Evolutionary conservation across 371 early-diverging fungal genomes (phyloP).

Genomic region (Batkoa obscura): DNA sequence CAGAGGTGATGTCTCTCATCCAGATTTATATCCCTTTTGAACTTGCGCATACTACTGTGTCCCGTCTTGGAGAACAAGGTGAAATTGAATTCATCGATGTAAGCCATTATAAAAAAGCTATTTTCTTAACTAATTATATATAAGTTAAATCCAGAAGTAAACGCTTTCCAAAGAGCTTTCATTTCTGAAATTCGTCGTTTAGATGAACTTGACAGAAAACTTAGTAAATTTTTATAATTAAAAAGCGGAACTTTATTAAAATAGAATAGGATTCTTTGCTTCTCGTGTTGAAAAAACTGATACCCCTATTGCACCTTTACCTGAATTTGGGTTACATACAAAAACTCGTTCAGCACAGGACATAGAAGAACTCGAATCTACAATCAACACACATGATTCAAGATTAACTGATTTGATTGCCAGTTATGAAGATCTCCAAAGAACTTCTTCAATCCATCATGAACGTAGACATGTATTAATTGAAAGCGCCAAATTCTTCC

Average conservation of each 20-base stretch:
- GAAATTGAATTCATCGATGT: conserved; percentile 89
- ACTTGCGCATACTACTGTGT: conserved; percentile 78
- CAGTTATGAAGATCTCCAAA: conserved; percentile 68
- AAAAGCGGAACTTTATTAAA: neutral
- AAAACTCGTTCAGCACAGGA: conserved; percentile 75
- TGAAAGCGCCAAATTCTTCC: conserved; percentile 69
- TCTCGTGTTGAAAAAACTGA: conserved; percentile 62
- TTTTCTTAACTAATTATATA: neutral
- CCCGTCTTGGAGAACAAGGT: conserved; percentile 90
- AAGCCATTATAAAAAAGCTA: conserved; percentile 8
- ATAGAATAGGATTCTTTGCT: conserved; percentile 46
- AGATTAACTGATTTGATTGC: conserved; percentile 72
- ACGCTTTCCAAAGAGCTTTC: conserved; percentile 94
- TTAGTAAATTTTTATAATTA: conserved; percentile 35
- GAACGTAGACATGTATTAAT: conserved; percentile 78
- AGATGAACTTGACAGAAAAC: conserved; percentile 85
- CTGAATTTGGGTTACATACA: conserved; percentile 25
- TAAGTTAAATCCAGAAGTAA: conserved; percentile 78
- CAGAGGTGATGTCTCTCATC: conserved; percentile 92
- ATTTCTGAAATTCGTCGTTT: conserved; percentile 76
- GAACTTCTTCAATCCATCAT: conserved; percentile 65
- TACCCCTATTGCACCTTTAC: conserved; percentile 37
- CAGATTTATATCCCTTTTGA: conserved; percentile 94
- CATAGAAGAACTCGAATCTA: conserved; percentile 81
- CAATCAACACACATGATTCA: conserved; percentile 56